These are phyloP conservation scores for Pavlovales sp. DNA, from an alignment of 208 protist genomes.

Conservation along the genomic window DNA sequence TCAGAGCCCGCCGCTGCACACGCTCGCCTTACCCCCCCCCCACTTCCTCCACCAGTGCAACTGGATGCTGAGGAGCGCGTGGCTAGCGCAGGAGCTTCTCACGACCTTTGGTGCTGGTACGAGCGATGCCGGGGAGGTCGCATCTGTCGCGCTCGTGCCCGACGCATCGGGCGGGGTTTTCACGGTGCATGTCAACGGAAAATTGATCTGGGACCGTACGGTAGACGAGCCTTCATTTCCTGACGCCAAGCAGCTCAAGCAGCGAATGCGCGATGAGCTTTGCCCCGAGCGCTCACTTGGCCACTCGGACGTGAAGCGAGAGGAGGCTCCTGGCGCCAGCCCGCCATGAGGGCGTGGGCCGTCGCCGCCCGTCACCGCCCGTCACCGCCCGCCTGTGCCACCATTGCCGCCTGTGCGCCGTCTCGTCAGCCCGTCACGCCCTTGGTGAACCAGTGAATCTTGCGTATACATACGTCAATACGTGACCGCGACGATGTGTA, in stretches of 20 bases:
- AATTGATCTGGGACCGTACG: background rate
- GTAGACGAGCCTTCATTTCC: background rate
- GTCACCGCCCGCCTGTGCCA: too few species aligned
- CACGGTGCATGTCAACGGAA: background rate
- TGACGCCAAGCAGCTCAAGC: constrained; percentile 12
- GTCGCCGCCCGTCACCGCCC: too few species aligned
- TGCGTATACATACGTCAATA: too few species aligned
- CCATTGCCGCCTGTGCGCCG: too few species aligned
- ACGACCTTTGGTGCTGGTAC: background rate
- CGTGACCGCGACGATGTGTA: too few species aligned
- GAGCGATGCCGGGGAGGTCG: background rate
- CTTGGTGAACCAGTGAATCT: too few species aligned
- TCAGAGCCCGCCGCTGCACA: too few species aligned
- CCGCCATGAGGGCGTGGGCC: too few species aligned
- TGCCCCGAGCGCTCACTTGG: background rate
- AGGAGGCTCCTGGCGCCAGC: too few species aligned
- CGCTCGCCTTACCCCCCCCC: too few species aligned
- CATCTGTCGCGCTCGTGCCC: background rate
- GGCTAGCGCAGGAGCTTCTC: constrained; percentile 8
- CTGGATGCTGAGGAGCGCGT: constrained; percentile 17
- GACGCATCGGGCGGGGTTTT: background rate
- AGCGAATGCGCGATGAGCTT: background rate
- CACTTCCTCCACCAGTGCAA: too few species aligned
- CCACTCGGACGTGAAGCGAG: background rate
- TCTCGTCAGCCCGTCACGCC: too few species aligned